phyloP scores from a whole-genome alignment of 2,329 filamentous ascomycete species.

The Didymella lethalis region DNA sequence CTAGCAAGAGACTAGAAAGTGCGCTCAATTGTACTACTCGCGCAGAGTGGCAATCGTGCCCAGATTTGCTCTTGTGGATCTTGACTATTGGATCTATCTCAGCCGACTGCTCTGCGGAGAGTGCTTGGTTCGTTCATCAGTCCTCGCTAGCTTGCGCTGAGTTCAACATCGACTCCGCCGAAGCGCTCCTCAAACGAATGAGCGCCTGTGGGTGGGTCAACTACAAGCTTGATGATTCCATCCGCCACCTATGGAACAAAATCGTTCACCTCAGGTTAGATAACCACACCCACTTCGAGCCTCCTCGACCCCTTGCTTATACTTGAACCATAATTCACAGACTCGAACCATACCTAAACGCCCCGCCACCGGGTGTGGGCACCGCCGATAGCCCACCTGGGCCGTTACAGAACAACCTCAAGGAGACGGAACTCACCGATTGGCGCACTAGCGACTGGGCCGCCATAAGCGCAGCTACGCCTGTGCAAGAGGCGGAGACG shows the following conservation, averaged over 20 bases:
- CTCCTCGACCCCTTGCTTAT: slow-evolving; percentile 44
- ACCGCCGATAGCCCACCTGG: slow-evolving; percentile 35
- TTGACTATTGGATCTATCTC: slow-evolving; percentile 48
- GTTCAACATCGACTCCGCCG: slow-evolving; percentile 40
- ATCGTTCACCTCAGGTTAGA: slow-evolving; percentile 49
- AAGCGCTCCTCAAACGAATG: slow-evolving; percentile 40
- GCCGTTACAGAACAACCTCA: slow-evolving; percentile 42
- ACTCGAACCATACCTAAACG: slow-evolving; percentile 39
- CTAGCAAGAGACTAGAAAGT: slow-evolving; percentile 46
- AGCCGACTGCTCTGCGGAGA: slow-evolving; percentile 42
- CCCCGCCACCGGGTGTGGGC: slow-evolving; percentile 24
- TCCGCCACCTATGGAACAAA: slow-evolving; percentile 40
- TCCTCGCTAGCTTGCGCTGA: slow-evolving; percentile 43
- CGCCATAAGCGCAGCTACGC: slow-evolving; percentile 13
- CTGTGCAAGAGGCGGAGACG: neutral
- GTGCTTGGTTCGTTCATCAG: slow-evolving; percentile 46
- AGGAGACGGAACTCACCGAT: slow-evolving; percentile 37
- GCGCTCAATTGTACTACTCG: slow-evolving; percentile 46
- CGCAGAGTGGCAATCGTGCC: slow-evolving; percentile 42
- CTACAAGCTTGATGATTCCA: slow-evolving; percentile 48
- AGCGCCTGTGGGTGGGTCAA: slow-evolving; percentile 49
- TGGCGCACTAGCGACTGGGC: slow-evolving; percentile 47
- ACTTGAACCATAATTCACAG: slow-evolving; percentile 39
- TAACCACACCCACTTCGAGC: slow-evolving; percentile 32
- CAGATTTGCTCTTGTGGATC: slow-evolving; percentile 50